A percentile compares a stretch with the other conserved stretches of the same genome.
Conservation (phyloP, 202 grass and related monocot genomes). For the Carex arenaria region DNA sequence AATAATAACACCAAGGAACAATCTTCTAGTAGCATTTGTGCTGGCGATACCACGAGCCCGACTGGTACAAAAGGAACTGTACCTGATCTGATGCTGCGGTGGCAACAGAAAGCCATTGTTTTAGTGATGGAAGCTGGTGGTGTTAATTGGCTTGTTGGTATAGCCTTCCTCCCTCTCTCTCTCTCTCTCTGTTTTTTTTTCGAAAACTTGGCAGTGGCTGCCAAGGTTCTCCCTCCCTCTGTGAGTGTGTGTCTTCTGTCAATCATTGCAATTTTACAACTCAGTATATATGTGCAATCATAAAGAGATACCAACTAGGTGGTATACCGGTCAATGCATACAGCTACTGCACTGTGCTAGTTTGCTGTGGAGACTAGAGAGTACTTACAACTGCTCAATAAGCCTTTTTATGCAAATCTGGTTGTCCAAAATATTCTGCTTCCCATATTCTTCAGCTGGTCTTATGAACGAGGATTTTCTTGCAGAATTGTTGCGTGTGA, state of each 20-base stretch:
- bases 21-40: slow-evolving; percentile 34
- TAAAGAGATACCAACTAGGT: background rate
- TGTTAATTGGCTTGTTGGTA: slow-evolving; percentile 92
- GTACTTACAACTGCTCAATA: background rate
- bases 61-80: slow-evolving; percentile 37
- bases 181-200: background rate
- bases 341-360: background rate
- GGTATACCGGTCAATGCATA: background rate
- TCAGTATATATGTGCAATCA: background rate
- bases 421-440: background rate
- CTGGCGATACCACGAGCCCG: slow-evolving; percentile 15
- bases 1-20: slow-evolving; percentile 37
- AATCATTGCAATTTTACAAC: background rate
- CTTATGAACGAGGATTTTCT: slow-evolving; percentile 24
- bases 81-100: slow-evolving; percentile 42
- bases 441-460: slow-evolving; percentile 30
- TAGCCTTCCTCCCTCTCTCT: slow-evolving; percentile 15
- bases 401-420: background rate
- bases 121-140: slow-evolving; percentile 82
- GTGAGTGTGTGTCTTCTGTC: background rate
- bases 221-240: no score
- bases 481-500: slow-evolving; percentile 76
- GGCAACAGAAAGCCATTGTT: slow-evolving; percentile 78
- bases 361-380: background rate
- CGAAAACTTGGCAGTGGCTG: no score